Percentiles rank a stretch among this genome's conserved stretches.
phyloP scores from a whole-genome alignment of 2,329 filamentous ascomycete species.

The Beauveria sp. region DNA sequence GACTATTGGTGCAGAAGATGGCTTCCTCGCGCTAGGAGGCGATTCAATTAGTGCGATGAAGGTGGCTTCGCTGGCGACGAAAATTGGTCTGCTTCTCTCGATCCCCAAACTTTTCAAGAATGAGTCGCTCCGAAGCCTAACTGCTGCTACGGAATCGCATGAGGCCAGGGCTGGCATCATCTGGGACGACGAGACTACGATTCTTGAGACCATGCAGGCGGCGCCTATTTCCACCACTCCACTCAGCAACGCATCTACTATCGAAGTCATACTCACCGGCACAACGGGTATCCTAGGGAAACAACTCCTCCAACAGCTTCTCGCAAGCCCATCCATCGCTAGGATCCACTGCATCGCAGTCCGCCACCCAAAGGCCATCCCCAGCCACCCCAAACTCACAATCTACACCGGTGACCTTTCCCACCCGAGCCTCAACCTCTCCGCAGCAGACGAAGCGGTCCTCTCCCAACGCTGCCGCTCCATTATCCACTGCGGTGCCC shows the following conservation, averaged over 20 bases:
- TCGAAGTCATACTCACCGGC: background rate
- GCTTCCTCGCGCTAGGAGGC: background rate
- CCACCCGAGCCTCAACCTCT: no score
- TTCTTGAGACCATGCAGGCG: background rate
- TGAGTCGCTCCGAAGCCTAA: background rate
- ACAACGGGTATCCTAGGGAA: background rate
- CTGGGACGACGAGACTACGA: background rate
- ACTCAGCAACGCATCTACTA: no score
- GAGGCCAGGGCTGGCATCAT: background rate
- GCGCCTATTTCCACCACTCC: background rate
- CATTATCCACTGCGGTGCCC: constrained; percentile 32
- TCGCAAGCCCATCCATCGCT: background rate
- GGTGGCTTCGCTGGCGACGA: constrained; percentile 17
- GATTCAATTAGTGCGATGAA: constrained; percentile 45
- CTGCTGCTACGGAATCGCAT: background rate
- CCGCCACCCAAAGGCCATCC: background rate
- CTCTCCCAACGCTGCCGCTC: background rate
- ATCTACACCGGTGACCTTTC: no score
- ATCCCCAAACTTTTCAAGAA: background rate
- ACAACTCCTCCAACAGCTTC: background rate
- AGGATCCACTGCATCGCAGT: background rate
- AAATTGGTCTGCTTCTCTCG: background rate
- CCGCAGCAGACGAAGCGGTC: no score
- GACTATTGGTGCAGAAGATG: constrained; percentile 11
- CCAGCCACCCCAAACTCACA: no score